Percentiles rank a stretch among this genome's conserved stretches.
Evolutionary conservation across 129 eudicot genomes (phyloP).

Genomic region (Flaveria trinervia): DNA sequence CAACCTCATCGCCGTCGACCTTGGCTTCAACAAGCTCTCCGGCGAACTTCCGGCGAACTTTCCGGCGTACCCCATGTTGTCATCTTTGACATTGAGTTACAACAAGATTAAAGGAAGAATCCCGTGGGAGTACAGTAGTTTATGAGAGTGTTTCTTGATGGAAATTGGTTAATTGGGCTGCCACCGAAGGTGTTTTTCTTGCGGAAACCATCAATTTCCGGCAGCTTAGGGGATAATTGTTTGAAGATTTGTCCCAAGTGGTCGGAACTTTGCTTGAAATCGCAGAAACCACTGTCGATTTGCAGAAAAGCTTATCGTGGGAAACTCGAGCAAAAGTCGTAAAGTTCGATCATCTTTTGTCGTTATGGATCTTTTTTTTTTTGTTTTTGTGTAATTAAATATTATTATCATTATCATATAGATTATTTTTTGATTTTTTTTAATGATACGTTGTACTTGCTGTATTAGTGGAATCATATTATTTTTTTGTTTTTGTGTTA

Average conservation of each 20-base stretch:
- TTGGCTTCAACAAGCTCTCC: not conserved
- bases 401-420: not conserved
- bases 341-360: not conserved
- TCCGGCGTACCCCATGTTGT: not conserved
- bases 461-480: not conserved
- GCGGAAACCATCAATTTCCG: not conserved
- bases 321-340: not conserved
- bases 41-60: not conserved
- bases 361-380: not conserved
- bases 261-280: constrained; percentile 9
- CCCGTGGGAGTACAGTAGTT: not conserved
- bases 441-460: not conserved
- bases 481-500: not conserved
- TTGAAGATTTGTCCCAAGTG: not conserved
- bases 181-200: not conserved
- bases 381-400: not conserved
- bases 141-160: constrained; percentile 1
- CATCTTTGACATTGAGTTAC: not conserved
- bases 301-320: constrained; percentile 1
- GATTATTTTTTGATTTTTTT: not conserved
- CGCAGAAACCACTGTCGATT: constrained; percentile 9
- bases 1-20: constrained; percentile 9
- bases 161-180: constrained; percentile 2
- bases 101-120: not conserved
- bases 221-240: constrained; percentile 14